Percentiles rank a stretch among this genome's conserved stretches.
These are phyloP conservation scores for Aquanectria penicillioides DNA, from an alignment of 2,329 filamentous ascomycete species.

Conservation along the genomic window DNA sequence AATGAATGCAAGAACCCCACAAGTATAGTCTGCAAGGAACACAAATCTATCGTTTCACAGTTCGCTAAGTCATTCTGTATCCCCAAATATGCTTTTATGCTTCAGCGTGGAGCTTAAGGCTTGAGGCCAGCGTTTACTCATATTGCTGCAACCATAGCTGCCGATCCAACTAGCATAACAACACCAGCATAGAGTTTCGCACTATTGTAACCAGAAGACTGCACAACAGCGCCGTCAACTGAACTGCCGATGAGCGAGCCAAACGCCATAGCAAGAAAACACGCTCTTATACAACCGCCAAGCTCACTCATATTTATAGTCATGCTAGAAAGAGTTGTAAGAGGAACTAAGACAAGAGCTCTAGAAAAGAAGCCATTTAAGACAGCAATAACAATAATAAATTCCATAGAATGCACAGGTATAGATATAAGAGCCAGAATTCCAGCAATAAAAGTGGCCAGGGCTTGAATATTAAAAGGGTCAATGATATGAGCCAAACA, in stretches of 20 bases:
- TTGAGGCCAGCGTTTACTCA: neutral
- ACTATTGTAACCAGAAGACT: neutral
- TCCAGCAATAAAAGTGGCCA: slow-evolving; percentile 46
- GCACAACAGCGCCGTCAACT: neutral
- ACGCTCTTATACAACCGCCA: neutral
- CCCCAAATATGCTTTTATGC: too few species aligned
- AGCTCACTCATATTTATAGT: slow-evolving; percentile 1
- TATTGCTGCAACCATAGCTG: neutral
- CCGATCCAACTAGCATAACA: neutral
- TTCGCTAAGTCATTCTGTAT: too few species aligned
- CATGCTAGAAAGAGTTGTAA: slow-evolving; percentile 53
- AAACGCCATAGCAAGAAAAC: neutral
- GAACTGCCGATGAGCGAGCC: neutral
- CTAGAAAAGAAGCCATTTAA: slow-evolving; percentile 60
- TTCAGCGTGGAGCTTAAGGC: too few species aligned
- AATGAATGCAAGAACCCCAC: too few species aligned
- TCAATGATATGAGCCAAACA: slow-evolving; percentile 55
- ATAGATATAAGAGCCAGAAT: slow-evolving; percentile 53
- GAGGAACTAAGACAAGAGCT: slow-evolving; percentile 54
- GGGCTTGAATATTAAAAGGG: slow-evolving; percentile 52
- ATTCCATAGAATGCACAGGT: slow-evolving; percentile 46
- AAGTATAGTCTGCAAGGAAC: too few species aligned
- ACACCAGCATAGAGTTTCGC: slow-evolving; percentile 1
- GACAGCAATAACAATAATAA: slow-evolving; percentile 53
- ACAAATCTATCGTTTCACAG: too few species aligned